Conservation (phyloP, 2,329 filamentous ascomycete genomes). For the Cladophialophora chaetospira region DNA sequence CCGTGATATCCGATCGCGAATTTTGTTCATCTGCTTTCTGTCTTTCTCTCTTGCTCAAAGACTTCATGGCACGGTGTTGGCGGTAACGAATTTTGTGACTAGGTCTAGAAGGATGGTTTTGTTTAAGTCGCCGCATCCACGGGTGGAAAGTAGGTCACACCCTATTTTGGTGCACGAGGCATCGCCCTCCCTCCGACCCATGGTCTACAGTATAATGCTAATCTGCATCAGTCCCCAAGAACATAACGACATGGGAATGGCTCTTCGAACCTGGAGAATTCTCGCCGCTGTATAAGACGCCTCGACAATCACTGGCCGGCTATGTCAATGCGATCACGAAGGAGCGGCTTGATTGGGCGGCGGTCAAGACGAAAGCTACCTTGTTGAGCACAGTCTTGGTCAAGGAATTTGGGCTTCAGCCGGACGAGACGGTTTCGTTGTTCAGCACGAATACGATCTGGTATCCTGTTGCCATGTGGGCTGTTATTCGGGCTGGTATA, state of each 20-base stretch:
- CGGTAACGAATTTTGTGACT: not conserved
- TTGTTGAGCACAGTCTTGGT: slow-evolving; percentile 63
- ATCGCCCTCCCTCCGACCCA: too few species aligned
- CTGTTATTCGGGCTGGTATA: slow-evolving; percentile 53
- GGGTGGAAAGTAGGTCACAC: slow-evolving; percentile 30
- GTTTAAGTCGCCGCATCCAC: slow-evolving; percentile 30
- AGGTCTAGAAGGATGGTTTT: slow-evolving; percentile 24
- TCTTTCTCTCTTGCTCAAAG: not conserved
- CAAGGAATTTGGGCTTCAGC: slow-evolving; percentile 55
- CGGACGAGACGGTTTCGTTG: slow-evolving; percentile 60
- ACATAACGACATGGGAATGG: slow-evolving; percentile 63
- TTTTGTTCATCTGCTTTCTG: not conserved
- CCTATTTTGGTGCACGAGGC: too few species aligned
- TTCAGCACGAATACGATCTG: slow-evolving; percentile 68
- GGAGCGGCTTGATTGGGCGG: slow-evolving; percentile 58
- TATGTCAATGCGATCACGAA: slow-evolving; percentile 63
- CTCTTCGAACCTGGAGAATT: slow-evolving; percentile 57
- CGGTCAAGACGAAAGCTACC: slow-evolving; percentile 60
- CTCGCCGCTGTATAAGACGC: slow-evolving; percentile 50
- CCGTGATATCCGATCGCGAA: slow-evolving; percentile 5
- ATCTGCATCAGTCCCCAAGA: slow-evolving; percentile 51
- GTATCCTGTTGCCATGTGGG: slow-evolving; percentile 66
- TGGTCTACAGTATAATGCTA: not conserved
- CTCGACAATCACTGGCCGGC: slow-evolving; percentile 46
- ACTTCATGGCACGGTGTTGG: not conserved